Percentiles rank a stretch among this genome's conserved stretches.
These are phyloP conservation scores for Anisodus acutangulus DNA, from an alignment of 257 asterid species.

Conservation along the genomic window DNA sequence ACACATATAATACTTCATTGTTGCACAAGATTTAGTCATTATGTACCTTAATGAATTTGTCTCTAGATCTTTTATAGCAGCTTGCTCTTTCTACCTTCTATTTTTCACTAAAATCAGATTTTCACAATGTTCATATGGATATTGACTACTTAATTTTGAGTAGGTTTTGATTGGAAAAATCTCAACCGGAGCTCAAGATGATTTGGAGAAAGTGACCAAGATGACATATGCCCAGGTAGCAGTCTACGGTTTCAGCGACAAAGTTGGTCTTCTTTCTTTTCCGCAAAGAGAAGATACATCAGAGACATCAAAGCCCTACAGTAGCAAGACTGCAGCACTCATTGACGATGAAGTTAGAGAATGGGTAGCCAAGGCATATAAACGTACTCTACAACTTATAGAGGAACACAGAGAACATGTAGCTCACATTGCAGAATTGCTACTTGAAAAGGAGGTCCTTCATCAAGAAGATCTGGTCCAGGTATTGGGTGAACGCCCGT, in stretches of 20 bases:
- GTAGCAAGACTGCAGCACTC: constrained; percentile 80
- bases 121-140: background rate
- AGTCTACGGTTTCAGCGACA: constrained; percentile 86
- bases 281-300: constrained; percentile 67
- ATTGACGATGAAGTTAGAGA: constrained; percentile 83
- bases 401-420: constrained; percentile 78
- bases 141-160: constrained; percentile 20
- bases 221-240: constrained; percentile 96
- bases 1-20: background rate
- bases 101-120: background rate
- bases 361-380: constrained; percentile 73
- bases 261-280: constrained; percentile 89
- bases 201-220: constrained; percentile 88
- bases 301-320: constrained; percentile 77
- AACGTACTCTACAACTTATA: constrained; percentile 55
- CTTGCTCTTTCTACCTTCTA: background rate
- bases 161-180: constrained; percentile 80
- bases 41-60: background rate
- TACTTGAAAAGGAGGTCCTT: constrained; percentile 83
- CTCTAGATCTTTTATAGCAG: background rate
- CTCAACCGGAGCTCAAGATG: constrained; percentile 95
- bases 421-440: constrained; percentile 72
- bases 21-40: background rate
- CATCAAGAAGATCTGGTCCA: constrained; percentile 75
- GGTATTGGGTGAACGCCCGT: constrained; percentile 81